Evolutionary conservation across 2,329 filamentous ascomycete genomes (phyloP).

Genomic region (Trichophyton rubrum): DNA sequence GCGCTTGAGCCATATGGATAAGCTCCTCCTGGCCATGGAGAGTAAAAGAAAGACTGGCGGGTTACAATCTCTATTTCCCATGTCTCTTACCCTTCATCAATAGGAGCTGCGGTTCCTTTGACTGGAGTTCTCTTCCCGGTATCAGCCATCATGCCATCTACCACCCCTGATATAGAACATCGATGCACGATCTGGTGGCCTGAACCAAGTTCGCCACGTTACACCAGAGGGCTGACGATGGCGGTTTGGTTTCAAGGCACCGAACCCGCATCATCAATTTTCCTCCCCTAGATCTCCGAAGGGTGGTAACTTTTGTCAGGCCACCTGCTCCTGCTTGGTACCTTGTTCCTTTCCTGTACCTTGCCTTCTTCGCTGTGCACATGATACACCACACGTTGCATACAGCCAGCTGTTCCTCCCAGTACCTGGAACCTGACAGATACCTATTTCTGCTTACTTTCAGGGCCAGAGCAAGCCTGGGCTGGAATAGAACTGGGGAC

Average conservation of each 20-base stretch:
- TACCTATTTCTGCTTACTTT: not conserved
- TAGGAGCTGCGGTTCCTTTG: not conserved
- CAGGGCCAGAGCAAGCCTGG: not conserved
- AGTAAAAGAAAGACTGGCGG: not conserved
- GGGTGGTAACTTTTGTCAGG: not conserved
- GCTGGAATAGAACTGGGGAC: not conserved
- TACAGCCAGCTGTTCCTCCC: not conserved
- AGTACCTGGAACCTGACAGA: conserved; percentile 2
- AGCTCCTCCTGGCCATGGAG: not conserved
- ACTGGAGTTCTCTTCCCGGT: not conserved
- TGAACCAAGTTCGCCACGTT: not conserved
- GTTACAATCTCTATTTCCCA: not conserved
- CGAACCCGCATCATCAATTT: not conserved
- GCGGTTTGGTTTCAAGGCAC: conserved; percentile 1
- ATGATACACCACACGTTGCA: conserved; percentile 1
- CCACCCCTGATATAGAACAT: not conserved
- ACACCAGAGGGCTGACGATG: not conserved
- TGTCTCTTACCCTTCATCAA: not conserved
- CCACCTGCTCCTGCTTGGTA: not conserved
- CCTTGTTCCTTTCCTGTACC: not conserved
- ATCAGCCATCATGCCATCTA: not conserved
- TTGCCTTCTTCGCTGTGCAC: not conserved
- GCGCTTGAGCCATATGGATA: not conserved
- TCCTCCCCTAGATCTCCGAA: not conserved
- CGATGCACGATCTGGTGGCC: not conserved